Evolutionary conservation across 345 rosid genomes (phyloP), one percentile per base, ranked within the genome.

Genomic region (Salix arbutifolia): DNA sequence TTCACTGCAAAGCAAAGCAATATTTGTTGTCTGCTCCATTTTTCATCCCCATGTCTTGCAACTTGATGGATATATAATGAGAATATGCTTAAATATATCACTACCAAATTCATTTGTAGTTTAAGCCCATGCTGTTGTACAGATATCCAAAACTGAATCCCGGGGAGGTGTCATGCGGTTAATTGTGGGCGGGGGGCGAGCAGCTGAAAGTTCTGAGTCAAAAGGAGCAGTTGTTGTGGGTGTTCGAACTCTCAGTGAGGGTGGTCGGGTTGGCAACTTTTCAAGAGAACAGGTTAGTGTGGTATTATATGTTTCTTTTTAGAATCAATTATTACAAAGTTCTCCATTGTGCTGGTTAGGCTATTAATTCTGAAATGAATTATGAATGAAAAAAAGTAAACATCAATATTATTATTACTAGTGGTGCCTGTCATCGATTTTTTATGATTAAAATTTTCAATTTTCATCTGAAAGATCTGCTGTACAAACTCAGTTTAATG

Each of bases 151-250:
- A 79, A 88, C 80, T 81, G 99, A 96, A 84, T 85, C 97, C 68
- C 90, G 90, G 65, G 94, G 91, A 60, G 99, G 99, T 76, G 97
- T 96, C 66, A 96, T 96, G 99, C 94, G 97, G 72, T 97, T 96
- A 64, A 88, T 96, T 82, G 99, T 94, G 87, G 98, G 99, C 65
- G 99, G 99, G 23, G 99, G 99, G 30, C 90, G 97, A 82, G 98
- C 98, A 38, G 93, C 88, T 82, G 99, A 96, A 86, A 85, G 81
- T 81, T 83, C 87, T n/a, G 91, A 92, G 62, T 84, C 94, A 65
- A 91, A 90, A 85, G 99, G 98, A 82, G 94, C 98, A 71, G 98
- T 94, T 77, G 88, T 92, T 76, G 97, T 92, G 50, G 99, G 98
- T 83, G 99, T 96, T 78, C 88, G 98, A 80, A 96, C 99, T 79